Evolutionary conservation across 306 rosid genomes (phyloP).

Genomic region (Crotalaria pallida): DNA sequence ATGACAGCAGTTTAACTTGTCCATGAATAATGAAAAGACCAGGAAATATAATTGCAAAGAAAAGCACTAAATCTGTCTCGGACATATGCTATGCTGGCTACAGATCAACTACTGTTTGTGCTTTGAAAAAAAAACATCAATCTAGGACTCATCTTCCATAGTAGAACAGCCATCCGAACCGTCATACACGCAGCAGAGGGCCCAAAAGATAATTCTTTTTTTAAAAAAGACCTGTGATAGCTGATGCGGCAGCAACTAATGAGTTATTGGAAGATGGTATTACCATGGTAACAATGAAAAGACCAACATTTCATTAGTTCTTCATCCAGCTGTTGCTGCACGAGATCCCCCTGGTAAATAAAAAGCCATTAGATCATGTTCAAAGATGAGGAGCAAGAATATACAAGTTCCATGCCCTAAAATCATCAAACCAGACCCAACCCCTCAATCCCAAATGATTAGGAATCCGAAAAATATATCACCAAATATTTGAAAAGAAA

Average conservation of each 20-base stretch:
- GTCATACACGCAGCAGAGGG: slow-evolving; percentile 33
- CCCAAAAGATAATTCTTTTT: slow-evolving; percentile 19
- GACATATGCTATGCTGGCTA: slow-evolving; percentile 33
- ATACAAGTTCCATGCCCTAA: neutral
- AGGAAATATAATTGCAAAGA: slow-evolving; percentile 19
- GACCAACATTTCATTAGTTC: slow-evolving; percentile 2
- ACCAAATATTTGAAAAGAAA: neutral
- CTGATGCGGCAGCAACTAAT: slow-evolving; percentile 43
- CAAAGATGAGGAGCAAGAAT: slow-evolving; percentile 5
- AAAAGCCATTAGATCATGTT: slow-evolving; percentile 22
- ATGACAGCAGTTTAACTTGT: slow-evolving; percentile 15
- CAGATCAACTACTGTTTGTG: slow-evolving; percentile 25
- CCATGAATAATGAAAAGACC: slow-evolving; percentile 1
- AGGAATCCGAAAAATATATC: neutral
- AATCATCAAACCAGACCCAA: neutral
- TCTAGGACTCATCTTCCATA: slow-evolving; percentile 24
- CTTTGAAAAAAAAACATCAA: slow-evolving; percentile 24
- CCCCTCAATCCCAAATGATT: neutral
- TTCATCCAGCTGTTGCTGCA: slow-evolving; percentile 48
- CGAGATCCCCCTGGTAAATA: slow-evolving; percentile 48
- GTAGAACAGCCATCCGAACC: slow-evolving; percentile 27
- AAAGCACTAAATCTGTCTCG: slow-evolving; percentile 26
- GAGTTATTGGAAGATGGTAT: slow-evolving; percentile 40
- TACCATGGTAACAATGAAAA: slow-evolving; percentile 30
- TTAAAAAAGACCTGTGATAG: slow-evolving; percentile 34